Evolutionary conservation across 1,139 yeast genomes (phyloP).

Genomic region (Zygotorulaspora mrakii): DNA sequence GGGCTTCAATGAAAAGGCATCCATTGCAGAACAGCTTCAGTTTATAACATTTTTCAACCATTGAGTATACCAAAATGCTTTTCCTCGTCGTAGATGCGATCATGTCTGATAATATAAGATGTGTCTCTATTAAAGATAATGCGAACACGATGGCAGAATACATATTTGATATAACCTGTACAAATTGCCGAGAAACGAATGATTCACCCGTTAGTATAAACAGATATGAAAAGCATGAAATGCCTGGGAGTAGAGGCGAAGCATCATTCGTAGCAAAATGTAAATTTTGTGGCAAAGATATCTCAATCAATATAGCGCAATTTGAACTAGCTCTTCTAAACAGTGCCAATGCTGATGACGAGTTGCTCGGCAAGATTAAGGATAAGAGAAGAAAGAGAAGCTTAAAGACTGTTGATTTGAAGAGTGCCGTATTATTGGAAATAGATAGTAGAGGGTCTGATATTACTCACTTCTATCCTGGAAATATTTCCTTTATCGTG

Average conservation of each 20-base stretch:
- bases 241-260: conserved; percentile 72
- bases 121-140: conserved; percentile 52
- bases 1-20: no score
- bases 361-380: conserved; percentile 22
- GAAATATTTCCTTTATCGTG: conserved; percentile 25
- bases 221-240: conserved; percentile 50
- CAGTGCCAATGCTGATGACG: conserved; percentile 25
- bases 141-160: conserved; percentile 65
- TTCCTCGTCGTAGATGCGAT: conserved; percentile 28
- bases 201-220: conserved; percentile 72
- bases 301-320: conserved; percentile 27
- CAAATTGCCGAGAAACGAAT: conserved; percentile 74
- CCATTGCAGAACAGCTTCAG: no score
- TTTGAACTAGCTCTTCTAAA: conserved; percentile 39
- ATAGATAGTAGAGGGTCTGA: conserved; percentile 88
- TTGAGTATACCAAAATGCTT: conserved; percentile 23
- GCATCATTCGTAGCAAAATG: conserved; percentile 84
- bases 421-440: conserved; percentile 50
- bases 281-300: conserved; percentile 36
- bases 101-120: conserved; percentile 32
- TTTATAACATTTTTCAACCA: no score
- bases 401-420: conserved; percentile 35
- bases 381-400: conserved; percentile 30
- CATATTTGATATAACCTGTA: conserved; percentile 69
- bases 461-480: conserved; percentile 62